Conservation (phyloP, 768 basidiomycete genomes). For the Kockovaella imperatae region DNA sequence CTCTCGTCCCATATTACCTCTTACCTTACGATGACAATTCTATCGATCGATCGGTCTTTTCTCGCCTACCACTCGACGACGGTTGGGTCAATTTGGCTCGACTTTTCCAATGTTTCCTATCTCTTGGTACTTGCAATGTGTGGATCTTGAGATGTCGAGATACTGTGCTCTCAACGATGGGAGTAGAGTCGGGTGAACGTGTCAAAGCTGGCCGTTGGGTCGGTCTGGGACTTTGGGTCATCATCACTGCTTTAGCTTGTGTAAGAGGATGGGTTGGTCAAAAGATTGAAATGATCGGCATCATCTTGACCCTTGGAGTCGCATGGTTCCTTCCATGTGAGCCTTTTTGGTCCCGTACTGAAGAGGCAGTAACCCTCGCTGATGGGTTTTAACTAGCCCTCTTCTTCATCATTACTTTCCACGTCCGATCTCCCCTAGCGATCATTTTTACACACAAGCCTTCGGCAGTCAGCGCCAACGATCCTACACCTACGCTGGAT, state of each 20-base stretch:
- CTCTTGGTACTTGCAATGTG: conserved; percentile 27
- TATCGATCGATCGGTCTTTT: conserved; percentile 19
- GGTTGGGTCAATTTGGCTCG: conserved; percentile 39
- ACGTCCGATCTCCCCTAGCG: conserved; percentile 71
- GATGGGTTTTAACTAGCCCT: conserved; percentile 49
- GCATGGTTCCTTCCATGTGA: conserved; percentile 42
- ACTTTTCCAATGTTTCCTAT: conserved; percentile 31
- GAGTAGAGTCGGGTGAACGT: conserved; percentile 31
- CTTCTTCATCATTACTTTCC: conserved; percentile 71
- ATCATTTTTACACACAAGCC: conserved; percentile 55
- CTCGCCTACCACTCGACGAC: conserved; percentile 22
- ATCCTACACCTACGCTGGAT: conserved; percentile 2
- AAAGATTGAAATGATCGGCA: conserved; percentile 34
- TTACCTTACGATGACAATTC: conserved; percentile 14
- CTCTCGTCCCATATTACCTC: conserved; percentile 44
- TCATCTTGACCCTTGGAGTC: conserved; percentile 28
- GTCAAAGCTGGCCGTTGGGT: conserved; percentile 35
- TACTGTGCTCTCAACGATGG: conserved; percentile 25
- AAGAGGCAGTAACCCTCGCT: not conserved
- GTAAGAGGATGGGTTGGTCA: conserved; percentile 34
- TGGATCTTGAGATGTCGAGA: conserved; percentile 38
- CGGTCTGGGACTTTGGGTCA: conserved; percentile 28
- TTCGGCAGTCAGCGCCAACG: conserved; percentile 24
- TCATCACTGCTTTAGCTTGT: conserved; percentile 25
- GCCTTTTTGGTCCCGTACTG: conserved; percentile 1